Evolutionary conservation across 2,329 filamentous ascomycete genomes (phyloP), one percentile per base, ranked within the genome.

Genomic region (Scytalidium sp.): DNA sequence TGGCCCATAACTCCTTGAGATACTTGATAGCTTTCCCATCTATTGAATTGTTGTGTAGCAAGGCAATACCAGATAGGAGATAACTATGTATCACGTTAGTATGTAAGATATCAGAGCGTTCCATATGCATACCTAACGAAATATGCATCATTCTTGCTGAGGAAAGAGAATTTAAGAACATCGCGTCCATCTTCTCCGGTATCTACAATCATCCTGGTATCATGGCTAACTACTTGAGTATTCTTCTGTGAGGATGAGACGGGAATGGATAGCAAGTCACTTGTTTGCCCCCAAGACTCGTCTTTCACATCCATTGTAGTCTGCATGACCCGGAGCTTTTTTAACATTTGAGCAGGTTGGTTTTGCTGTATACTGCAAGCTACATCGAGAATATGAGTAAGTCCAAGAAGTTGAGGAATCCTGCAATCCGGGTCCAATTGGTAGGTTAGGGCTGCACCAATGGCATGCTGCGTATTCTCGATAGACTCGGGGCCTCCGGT

Each of bases 371-470:
- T 70, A 58, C 81, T 84, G 60, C 86, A 88, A 2, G 81, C 79
- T 19, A 92, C 74, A 61, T 92, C 87, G 17, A 91, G 72, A 42
- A 87, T 75, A 47, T 88, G 75, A 11, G 84, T 75, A 45, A 92
- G 65, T 2, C 84, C 75, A 48, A 83, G 78, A 15, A 91, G 75
- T 58, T 89, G 87, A 5, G 83, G 80, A 36, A 90, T 78, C 41
- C 78, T 74, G 47, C 80, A 74, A n/a, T 78, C 75, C 1, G 79
- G 74, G 36, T 88, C 80, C 10, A 88, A 72, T 62, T 93, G 88
- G 47, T 85, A 79, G 57, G 85, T 88, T 51, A 85, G 76, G 5
- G 84, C 87, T 45, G 85, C 79, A n/a, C 88, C 88, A 56, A 93
- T 79, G 46, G 87, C 88, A 41, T 79, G 76, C 59, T 90, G 86